These are phyloP conservation scores for Lentinula lateritia DNA, from an alignment of 768 basidiomycete species.

Conservation along the genomic window DNA sequence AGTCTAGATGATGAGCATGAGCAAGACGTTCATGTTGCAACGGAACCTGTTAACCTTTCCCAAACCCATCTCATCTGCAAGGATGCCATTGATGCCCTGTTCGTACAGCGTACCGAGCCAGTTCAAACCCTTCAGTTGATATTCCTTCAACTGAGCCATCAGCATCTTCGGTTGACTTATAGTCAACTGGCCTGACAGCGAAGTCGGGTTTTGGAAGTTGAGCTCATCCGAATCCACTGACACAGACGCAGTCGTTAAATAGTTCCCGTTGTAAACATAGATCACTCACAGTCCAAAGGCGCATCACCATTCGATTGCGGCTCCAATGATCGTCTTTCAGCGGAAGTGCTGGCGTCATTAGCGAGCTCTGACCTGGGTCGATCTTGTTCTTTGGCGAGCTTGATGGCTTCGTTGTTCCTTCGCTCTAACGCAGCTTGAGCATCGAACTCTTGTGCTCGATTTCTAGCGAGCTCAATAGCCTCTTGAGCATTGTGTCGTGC, in stretches of 20 bases:
- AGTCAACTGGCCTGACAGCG: constrained; percentile 75
- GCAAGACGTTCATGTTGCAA: background rate
- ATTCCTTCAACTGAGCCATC: constrained; percentile 95
- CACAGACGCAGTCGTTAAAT: background rate
- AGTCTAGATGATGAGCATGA: constrained; percentile 43
- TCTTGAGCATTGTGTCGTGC: constrained; percentile 88
- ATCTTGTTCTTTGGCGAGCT: constrained; percentile 53
- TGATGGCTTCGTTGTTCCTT: constrained; percentile 73
- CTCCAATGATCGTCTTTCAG: constrained; percentile 28
- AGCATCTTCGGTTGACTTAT: constrained; percentile 94
- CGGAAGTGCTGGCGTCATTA: constrained; percentile 23
- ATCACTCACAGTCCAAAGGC: constrained; percentile 66
- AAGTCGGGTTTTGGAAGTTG: constrained; percentile 98
- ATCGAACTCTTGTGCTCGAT: constrained; percentile 84
- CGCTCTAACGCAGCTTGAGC: constrained; percentile 73
- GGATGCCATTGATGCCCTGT: constrained; percentile 98
- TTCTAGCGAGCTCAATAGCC: constrained; percentile 72
- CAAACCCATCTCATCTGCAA: constrained; percentile 98
- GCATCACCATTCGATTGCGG: constrained; percentile 27
- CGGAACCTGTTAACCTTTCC: constrained; percentile 53
- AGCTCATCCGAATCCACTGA: constrained; percentile 93
- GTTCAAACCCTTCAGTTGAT: constrained; percentile 95
- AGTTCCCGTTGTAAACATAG: background rate
- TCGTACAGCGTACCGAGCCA: constrained; percentile 98
- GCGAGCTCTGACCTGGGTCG: background rate